These are phyloP conservation scores for Melaleuca quinquenervia DNA, from an alignment of 345 rosid species.

Conservation along the genomic window DNA sequence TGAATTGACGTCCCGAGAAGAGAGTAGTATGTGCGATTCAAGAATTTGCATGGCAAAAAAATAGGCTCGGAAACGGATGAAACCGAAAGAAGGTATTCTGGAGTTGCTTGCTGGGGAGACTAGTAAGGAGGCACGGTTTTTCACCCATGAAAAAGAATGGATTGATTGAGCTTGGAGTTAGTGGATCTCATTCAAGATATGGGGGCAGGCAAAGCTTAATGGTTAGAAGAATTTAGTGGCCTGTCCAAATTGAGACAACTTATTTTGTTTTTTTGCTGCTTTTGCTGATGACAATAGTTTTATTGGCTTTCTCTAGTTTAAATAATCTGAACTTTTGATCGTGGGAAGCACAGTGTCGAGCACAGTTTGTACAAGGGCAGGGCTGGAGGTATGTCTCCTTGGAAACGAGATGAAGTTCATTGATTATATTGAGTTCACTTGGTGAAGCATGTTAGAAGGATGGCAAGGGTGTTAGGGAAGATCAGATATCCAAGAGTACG, in stretches of 20 bases:
- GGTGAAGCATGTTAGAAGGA: not conserved
- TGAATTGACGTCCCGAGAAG: not conserved
- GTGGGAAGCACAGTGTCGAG: not conserved
- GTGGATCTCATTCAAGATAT: not conserved
- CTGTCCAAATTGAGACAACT: not conserved
- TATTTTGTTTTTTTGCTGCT: not conserved
- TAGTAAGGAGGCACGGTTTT: not conserved
- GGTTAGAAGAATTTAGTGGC: not conserved
- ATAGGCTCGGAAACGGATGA: no score
- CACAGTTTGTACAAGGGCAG: not conserved
- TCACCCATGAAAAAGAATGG: not conserved
- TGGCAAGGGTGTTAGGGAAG: not conserved
- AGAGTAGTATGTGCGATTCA: not conserved
- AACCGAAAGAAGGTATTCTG: not conserved
- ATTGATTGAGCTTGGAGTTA: not conserved
- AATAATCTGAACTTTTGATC: not conserved
- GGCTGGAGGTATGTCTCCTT: not conserved
- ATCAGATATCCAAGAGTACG: not conserved
- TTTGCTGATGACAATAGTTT: not conserved
- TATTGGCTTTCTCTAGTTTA: not conserved
- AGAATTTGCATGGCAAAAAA: no score
- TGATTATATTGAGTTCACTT: not conserved
- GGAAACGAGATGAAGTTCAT: not conserved
- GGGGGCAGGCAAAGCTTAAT: not conserved
- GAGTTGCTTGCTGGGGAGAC: not conserved